Evolutionary conservation across 129 eudicot genomes (phyloP).

Genomic region (Glebionis coronaria): DNA sequence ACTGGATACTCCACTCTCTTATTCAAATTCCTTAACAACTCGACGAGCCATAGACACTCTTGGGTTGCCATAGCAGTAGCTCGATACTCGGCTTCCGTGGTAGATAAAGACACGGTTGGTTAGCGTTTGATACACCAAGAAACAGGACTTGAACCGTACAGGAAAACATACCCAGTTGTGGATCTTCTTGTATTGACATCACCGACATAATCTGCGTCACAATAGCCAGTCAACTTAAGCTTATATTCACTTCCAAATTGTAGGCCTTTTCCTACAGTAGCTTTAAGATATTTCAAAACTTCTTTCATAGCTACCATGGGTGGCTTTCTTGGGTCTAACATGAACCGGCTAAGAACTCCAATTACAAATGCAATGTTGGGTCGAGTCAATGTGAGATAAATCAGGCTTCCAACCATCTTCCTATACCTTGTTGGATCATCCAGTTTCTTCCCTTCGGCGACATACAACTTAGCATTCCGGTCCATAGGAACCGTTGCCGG

Average conservation of each 20-base stretch:
- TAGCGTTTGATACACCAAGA: not conserved
- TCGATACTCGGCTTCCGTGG: too few relatives aligned
- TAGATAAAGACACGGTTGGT: too few relatives aligned
- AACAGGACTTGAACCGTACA: not conserved
- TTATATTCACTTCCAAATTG: not conserved
- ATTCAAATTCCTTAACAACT: not conserved
- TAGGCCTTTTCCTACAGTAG: not conserved
- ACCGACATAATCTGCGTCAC: not conserved
- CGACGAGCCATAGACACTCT: not conserved
- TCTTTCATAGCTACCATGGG: not conserved
- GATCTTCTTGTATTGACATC: too few relatives aligned
- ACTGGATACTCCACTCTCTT: not conserved
- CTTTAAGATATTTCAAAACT: not conserved
- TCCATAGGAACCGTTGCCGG: too few relatives aligned
- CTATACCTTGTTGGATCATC: too few relatives aligned
- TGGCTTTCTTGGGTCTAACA: not conserved
- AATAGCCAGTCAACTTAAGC: not conserved
- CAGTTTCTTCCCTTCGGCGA: too few relatives aligned
- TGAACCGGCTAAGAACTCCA: not conserved
- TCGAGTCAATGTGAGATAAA: too few relatives aligned
- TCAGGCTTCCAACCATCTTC: too few relatives aligned
- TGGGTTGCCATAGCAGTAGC: too few relatives aligned
- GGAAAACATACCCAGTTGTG: too few relatives aligned
- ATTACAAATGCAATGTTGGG: not conserved
- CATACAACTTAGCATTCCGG: too few relatives aligned